Evolutionary conservation across 129 eudicot species (phyloP).

Genomic region (Cynara cardunculus): DNA sequence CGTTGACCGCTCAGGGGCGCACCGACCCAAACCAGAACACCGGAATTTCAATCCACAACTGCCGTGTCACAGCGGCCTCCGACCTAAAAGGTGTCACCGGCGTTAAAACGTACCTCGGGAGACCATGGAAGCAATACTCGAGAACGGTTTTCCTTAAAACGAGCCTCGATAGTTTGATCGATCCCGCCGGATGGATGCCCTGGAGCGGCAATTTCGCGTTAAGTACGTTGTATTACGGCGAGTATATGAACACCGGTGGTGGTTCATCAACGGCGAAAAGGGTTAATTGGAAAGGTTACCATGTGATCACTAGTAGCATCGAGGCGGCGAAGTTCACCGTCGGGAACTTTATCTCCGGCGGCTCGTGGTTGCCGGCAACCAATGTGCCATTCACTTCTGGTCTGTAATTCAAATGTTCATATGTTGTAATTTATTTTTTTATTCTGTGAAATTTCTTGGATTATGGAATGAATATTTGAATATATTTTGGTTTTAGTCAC

Average conservation of each 20-base stretch:
- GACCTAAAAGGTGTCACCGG: constrained; percentile 29
- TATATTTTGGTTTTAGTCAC: neutral
- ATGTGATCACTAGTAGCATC: constrained; percentile 40
- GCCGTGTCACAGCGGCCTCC: constrained; percentile 43
- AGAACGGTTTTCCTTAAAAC: constrained; percentile 54
- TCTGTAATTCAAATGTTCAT: constrained; percentile 33
- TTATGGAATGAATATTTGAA: neutral
- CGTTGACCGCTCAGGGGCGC: constrained; percentile 53
- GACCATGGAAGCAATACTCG: constrained; percentile 59
- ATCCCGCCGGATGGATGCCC: constrained; percentile 56
- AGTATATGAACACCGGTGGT: constrained; percentile 53
- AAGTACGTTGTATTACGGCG: constrained; percentile 50
- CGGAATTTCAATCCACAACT: constrained; percentile 52
- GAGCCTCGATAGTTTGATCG: constrained; percentile 38
- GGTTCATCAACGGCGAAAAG: constrained; percentile 44
- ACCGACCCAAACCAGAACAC: constrained; percentile 57
- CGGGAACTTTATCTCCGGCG: constrained; percentile 46
- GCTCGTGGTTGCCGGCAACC: constrained; percentile 61
- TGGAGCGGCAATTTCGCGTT: constrained; percentile 52
- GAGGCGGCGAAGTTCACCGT: constrained; percentile 51
- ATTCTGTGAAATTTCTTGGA: neutral
- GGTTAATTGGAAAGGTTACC: constrained; percentile 59
- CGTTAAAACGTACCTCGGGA: constrained; percentile 47
- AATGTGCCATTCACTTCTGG: constrained; percentile 52
- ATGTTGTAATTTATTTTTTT: neutral